These are phyloP conservation scores for Aeschynomene evenia DNA, from an alignment of 306 rosid genomes.

Conservation along the genomic window DNA sequence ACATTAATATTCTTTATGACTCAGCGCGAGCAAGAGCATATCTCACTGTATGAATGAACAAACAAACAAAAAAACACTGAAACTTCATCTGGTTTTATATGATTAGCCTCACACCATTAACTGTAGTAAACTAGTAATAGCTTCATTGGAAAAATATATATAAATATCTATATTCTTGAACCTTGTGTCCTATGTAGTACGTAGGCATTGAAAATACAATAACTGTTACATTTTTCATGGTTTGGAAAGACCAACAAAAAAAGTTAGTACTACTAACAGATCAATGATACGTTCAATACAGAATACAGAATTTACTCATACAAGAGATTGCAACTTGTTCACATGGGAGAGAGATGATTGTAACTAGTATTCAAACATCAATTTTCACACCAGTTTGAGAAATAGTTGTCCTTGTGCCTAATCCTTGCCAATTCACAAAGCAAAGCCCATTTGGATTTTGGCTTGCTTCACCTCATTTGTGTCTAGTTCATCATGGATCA, in stretches of 20 bases:
- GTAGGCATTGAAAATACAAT: conserved; percentile 10
- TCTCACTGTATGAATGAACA: neutral
- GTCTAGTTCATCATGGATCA: neutral
- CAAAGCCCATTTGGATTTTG: neutral
- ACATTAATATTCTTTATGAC: neutral
- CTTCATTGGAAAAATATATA: conserved; percentile 1
- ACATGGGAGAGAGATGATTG: neutral
- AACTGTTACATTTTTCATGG: neutral
- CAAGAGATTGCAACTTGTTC: neutral
- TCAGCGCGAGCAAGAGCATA: no score
- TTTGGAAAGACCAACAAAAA: neutral
- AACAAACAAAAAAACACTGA: no score
- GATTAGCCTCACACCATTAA: neutral
- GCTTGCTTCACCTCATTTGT: conserved; percentile 47
- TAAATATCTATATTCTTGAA: neutral
- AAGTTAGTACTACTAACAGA: conserved; percentile 5
- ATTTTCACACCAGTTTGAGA: neutral
- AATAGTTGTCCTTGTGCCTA: neutral
- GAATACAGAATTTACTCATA: conserved; percentile 25
- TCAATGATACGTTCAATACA: neutral
- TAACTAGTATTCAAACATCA: neutral
- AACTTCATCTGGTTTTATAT: neutral
- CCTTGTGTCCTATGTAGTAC: neutral
- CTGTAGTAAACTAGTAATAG: neutral
- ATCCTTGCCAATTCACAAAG: conserved; percentile 9